These are phyloP conservation scores for Talaromyces sp. DNA, from an alignment of 2,329 filamentous ascomycete species.

Conservation along the genomic window DNA sequence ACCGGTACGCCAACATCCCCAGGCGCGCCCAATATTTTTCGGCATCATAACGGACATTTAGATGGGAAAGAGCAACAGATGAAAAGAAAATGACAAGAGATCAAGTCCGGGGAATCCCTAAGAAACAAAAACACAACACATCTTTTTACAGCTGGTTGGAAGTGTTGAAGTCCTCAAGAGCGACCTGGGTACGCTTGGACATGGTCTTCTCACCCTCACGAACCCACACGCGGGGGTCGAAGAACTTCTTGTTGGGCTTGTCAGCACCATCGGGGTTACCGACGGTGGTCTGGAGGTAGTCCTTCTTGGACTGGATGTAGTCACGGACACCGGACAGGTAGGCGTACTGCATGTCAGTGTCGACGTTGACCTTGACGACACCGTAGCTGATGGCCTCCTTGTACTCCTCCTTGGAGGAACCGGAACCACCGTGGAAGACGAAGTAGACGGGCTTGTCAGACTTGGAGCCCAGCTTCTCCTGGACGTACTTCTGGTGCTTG, in stretches of 20 bases:
- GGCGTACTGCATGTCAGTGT: constrained; percentile 96
- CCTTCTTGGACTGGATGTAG: constrained; percentile 92
- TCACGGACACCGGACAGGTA: constrained; percentile 93
- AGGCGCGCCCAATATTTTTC: constrained; percentile 23
- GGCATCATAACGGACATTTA: constrained; percentile 6
- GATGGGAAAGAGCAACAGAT: constrained; percentile 10
- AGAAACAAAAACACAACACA: background rate
- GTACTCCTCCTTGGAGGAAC: constrained; percentile 89
- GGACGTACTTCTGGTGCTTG: constrained; percentile 94
- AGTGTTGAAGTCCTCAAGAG: constrained; percentile 90
- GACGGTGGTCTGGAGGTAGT: constrained; percentile 83
- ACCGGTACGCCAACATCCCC: constrained; percentile 26
- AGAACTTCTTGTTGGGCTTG: constrained; percentile 99
- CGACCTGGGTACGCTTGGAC: constrained; percentile 75
- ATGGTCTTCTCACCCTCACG: constrained; percentile 95
- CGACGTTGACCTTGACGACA: constrained; percentile 99
- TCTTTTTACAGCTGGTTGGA: constrained; percentile 71
- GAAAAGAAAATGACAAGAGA: constrained; percentile 5
- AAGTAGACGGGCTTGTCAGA: constrained; percentile 96
- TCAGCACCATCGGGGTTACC: constrained; percentile 94
- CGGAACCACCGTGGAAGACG: constrained; percentile 98
- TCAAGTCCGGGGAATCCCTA: constrained; percentile 3
- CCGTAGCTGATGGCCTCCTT: constrained; percentile 84
- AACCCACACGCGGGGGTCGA: constrained; percentile 90
- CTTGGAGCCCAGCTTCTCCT: constrained; percentile 71